phyloP scores from a whole-genome alignment of 257 asterid genomes.

The Voacanga thouarsii region DNA sequence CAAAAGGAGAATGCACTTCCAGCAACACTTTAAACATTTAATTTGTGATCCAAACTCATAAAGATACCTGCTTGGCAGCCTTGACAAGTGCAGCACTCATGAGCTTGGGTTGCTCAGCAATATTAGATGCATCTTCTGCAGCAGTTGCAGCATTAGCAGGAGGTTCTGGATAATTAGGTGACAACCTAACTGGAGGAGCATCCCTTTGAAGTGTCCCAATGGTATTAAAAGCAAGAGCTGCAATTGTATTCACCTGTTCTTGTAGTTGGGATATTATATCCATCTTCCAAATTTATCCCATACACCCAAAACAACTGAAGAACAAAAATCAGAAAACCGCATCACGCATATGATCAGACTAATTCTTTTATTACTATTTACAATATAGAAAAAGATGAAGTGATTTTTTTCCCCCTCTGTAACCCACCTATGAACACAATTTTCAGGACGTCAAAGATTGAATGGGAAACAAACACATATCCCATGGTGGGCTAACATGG shows the following conservation, averaged over 20 bases:
- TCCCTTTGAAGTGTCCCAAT: slow-evolving; percentile 91
- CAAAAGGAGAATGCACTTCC: neutral
- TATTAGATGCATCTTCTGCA: slow-evolving; percentile 50
- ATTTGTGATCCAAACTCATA: neutral
- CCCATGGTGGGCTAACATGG: neutral
- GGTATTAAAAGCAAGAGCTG: slow-evolving; percentile 74
- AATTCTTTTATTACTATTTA: neutral
- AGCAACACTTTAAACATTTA: neutral
- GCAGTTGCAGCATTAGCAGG: slow-evolving; percentile 42
- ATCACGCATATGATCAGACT: neutral
- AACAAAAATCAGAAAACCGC: neutral
- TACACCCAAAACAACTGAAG: neutral
- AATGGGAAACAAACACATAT: neutral
- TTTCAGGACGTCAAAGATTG: neutral
- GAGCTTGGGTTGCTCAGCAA: slow-evolving; percentile 73
- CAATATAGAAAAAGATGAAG: neutral
- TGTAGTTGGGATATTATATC: slow-evolving; percentile 86
- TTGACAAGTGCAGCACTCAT: slow-evolving; percentile 79
- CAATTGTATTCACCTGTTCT: slow-evolving; percentile 71
- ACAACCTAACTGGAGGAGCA: slow-evolving; percentile 83
- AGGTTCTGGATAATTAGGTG: slow-evolving; percentile 87
- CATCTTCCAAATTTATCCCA: slow-evolving; percentile 32
- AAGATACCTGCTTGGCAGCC: slow-evolving; percentile 55
- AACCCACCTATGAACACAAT: neutral
- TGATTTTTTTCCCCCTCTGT: neutral